Evolutionary conservation across 164 flowering plant species (phyloP), one percentile per base, ranked within the genome.

Genomic region (Piper longum): DNA sequence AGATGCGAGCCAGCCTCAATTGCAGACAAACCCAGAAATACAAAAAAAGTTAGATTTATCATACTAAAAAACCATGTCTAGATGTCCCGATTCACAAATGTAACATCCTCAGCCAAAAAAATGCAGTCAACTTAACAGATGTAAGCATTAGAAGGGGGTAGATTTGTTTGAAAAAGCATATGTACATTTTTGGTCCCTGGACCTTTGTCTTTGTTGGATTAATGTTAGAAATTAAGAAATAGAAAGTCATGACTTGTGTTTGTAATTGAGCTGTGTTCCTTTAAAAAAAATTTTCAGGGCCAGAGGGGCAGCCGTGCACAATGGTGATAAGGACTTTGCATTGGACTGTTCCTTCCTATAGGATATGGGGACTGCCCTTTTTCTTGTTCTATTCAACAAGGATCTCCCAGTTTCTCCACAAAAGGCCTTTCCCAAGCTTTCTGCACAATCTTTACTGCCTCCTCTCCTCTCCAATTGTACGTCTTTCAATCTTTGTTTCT

Each of bases 291-390:
- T 26, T 64, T 44, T 2, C 4, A 92, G 98, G 96, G 45, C 77
- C 80, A 42, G 88, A 82, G 72, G 93, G 96, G 18, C 72, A 92
- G 64, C 77, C 91, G 48, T 93, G 98, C 80, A 90, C 95, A 18
- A 83, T 93, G 96, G 74, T 93, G 60, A 69, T 86, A 82, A 96
- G 74, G 85, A 92, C 8, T 26, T 48, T 79, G 41, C 98, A 89
- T 59, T 88, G 97, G 98, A 80, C 84, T 0, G 90, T 93, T 48
- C 97, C 98, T 14, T 85, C 87, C 63, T 89, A 93, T 67, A 73
- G 78, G 67, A 69, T 89, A 56, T 93, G 98, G 97, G 97, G 98
- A 36, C 63, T 93, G 71, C 96, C 97, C 2, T 86, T 93, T 72
- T 85, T 72, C 83, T 56, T 88, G 66, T 85, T 93, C 81, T 93